These are phyloP conservation scores for Hydnomerulius pinastri DNA, from an alignment of 768 basidiomycete species.

Conservation along the genomic window DNA sequence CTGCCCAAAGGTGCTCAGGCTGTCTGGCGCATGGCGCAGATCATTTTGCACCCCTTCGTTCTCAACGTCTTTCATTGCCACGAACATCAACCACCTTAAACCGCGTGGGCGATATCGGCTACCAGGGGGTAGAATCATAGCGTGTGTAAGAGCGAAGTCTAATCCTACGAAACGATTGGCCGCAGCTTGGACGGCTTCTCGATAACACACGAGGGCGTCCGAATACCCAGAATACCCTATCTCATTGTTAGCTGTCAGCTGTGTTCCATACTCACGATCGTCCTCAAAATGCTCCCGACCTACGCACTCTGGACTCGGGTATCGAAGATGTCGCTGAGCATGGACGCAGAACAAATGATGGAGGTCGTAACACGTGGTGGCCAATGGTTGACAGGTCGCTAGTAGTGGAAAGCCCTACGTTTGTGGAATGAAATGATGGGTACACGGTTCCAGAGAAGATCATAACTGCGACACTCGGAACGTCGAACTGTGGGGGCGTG, in stretches of 20 bases:
- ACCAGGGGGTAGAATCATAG: neutral
- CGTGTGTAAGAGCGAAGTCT: constrained; percentile 10
- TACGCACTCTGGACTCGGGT: neutral
- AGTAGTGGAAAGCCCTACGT: neutral
- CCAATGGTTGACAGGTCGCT: neutral
- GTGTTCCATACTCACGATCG: neutral
- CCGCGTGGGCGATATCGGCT: constrained; percentile 8
- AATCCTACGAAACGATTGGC: constrained; percentile 1
- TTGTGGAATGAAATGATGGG: neutral
- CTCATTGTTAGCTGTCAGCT: neutral
- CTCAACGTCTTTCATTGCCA: neutral
- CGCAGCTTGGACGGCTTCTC: neutral
- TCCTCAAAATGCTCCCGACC: neutral
- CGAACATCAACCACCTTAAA: neutral
- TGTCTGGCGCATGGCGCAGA: neutral
- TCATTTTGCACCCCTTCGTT: neutral
- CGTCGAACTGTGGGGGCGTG: too few species aligned
- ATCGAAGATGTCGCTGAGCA: neutral
- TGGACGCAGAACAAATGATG: neutral
- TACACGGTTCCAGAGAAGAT: too few species aligned
- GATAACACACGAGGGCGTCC: constrained; percentile 6
- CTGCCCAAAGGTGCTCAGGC: neutral
- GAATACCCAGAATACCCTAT: neutral
- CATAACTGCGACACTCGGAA: too few species aligned
- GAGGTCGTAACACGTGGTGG: neutral